Evolutionary conservation across 805 yeast species (phyloP), one percentile per base, ranked within the genome.

Genomic region (Yarrowia porcina): DNA sequence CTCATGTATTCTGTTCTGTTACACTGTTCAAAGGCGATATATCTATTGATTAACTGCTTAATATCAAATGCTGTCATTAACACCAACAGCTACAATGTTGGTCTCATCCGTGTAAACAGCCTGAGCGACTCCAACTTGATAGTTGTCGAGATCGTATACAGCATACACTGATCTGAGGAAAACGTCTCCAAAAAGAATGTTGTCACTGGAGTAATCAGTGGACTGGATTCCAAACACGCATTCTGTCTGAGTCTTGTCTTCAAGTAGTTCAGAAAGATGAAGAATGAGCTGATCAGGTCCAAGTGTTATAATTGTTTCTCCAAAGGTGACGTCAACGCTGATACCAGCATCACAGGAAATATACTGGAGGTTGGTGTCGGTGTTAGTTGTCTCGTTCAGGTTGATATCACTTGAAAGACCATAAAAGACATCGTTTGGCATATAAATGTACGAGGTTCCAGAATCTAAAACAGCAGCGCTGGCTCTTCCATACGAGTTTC

Each of bases 161-260:
- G 82, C 80, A 70, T 88, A 89, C 2, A 85, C 86, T 30, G 82
- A 79, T 62, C 89, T 77, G 66, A 89, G 73, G 69, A 88, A 81
- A 45, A 81, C 80, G 69, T 86, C 91, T 12, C 94, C 94, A 61
- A 28, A 64, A 47, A 18, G 45, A 38, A 36, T 42, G 33, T 44
- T 36, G 38, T 65, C 68, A 45, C 47, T 75, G 70, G 18, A 68
- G 44, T 23, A 68, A 72, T 64, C 68, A 74, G 35, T 69, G 73
- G 33, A 71, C 68, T 13, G 21, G 57, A 72, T 66, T 6, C 72
- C 71, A 35, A 75, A 61, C 4, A 65, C 63, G 36, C 73, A 69
- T n/a, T 63, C 64, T 1, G 54, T 47, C 54, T 30, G 38, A 11
- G 3, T 15, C 21, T 49, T 27, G 12, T 63, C 30, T 17, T 67